A percentile compares a stretch with the other conserved stretches of the same genome.
These are phyloP conservation scores for Mucor piriformis DNA, from an alignment of 371 early-diverging fungal species.

Conservation along the genomic window DNA sequence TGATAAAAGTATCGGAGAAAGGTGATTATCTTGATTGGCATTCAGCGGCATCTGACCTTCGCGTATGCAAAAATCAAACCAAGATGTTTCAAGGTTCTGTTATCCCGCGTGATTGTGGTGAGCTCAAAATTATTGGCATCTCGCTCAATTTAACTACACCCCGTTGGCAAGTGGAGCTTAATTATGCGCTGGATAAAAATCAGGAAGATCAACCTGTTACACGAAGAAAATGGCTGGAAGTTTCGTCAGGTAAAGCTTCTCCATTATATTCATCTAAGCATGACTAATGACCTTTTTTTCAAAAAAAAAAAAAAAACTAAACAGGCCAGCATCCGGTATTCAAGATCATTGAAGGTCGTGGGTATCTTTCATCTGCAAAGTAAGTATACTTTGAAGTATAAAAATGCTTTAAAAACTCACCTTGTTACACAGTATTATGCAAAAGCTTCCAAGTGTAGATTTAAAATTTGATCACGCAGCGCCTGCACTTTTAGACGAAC, in stretches of 20 bases:
- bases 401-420: neutral
- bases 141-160: conserved; percentile 46
- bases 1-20: conserved; percentile 18
- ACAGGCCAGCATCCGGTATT: conserved; percentile 19
- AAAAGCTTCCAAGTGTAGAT: conserved; percentile 68
- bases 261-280: no score
- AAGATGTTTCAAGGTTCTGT: conserved; percentile 69
- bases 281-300: neutral
- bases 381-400: conserved; percentile 18
- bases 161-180: conserved; percentile 46
- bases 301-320: conserved; percentile 9
- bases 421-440: conserved; percentile 44
- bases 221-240: conserved; percentile 33
- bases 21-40: conserved; percentile 35
- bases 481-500: conserved; percentile 74
- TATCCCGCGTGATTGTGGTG: conserved; percentile 59
- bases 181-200: conserved; percentile 43
- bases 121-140: conserved; percentile 60
- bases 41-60: conserved; percentile 43
- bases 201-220: conserved; percentile 23
- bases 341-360: conserved; percentile 55
- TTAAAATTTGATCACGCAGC: conserved; percentile 55
- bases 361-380: conserved; percentile 57
- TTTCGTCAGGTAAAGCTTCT: conserved; percentile 20
- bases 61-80: conserved; percentile 53